Evolutionary conservation across 345 rosid genomes (phyloP).

Genomic region (Boechera stricta): DNA sequence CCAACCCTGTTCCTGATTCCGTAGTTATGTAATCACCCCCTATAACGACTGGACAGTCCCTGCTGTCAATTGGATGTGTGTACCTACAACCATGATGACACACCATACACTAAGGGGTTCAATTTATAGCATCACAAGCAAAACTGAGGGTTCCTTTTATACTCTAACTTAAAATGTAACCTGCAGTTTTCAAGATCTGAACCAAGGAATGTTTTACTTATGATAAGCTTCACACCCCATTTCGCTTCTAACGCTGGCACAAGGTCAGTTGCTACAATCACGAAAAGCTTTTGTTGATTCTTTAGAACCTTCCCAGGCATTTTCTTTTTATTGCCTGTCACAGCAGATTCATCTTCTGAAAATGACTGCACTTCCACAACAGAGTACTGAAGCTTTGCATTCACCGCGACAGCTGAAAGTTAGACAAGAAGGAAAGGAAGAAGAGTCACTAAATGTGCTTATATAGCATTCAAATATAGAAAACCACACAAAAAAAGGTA

Average conservation of each 20-base stretch:
- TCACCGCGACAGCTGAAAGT: constrained; percentile 90
- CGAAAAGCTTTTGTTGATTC: constrained; percentile 61
- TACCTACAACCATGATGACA: constrained; percentile 66
- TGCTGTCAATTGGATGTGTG: constrained; percentile 72
- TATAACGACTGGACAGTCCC: constrained; percentile 80
- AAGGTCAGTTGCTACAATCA: constrained; percentile 85
- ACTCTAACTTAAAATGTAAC: constrained; percentile 48
- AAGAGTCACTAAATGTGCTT: constrained; percentile 7
- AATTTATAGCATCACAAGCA: constrained; percentile 1
- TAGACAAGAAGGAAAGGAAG: constrained; percentile 22
- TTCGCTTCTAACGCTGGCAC: constrained; percentile 77
- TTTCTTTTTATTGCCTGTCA: constrained; percentile 55
- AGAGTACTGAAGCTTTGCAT: constrained; percentile 88
- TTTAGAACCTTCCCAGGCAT: constrained; percentile 68
- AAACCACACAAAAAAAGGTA: neutral
- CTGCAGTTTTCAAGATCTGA: constrained; percentile 93
- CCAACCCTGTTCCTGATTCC: constrained; percentile 98
- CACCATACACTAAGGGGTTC: constrained; percentile 28
- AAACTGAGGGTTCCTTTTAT: constrained; percentile 30
- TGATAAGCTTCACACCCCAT: constrained; percentile 76
- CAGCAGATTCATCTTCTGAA: constrained; percentile 51
- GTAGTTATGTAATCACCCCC: constrained; percentile 98
- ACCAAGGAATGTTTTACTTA: constrained; percentile 71
- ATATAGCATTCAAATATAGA: constrained; percentile 14
- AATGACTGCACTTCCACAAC: constrained; percentile 67